Conservation (phyloP, 305 asterid genomes). For the Coffea humblotiana region DNA sequence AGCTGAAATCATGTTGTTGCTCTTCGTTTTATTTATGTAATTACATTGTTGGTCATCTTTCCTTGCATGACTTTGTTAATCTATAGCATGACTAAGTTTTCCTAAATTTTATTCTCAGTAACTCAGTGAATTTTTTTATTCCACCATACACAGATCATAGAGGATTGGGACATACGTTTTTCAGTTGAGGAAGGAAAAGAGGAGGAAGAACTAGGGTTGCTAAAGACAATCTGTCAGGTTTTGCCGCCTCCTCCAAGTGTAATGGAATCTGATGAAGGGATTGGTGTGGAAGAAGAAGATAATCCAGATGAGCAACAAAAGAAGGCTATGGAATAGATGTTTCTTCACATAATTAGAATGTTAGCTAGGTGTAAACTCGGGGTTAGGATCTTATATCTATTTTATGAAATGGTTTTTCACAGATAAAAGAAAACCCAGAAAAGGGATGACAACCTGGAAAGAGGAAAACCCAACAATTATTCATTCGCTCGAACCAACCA, state of each 20-base stretch:
- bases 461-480: no score
- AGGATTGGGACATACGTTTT: conserved; percentile 47
- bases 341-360: not conserved
- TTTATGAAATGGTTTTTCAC: no score
- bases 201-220: conserved; percentile 30
- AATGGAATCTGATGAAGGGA: conserved; percentile 28
- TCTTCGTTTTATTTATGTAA: not conserved
- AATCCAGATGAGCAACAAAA: not conserved
- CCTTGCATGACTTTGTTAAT: not conserved
- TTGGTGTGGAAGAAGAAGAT: conserved; percentile 11
- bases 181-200: conserved; percentile 48
- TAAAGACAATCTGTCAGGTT: conserved; percentile 34
- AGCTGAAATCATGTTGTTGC: not conserved
- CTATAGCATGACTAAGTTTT: not conserved
- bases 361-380: not conserved
- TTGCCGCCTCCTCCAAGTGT: conserved; percentile 55
- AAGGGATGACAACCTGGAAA: no score
- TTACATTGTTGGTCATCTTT: not conserved
- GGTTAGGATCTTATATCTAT: no score
- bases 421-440: no score
- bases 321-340: not conserved
- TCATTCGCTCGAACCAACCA: no score
- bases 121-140: not conserved
- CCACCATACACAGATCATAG: conserved; percentile 47
- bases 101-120: not conserved